Conservation (phyloP, 23 red algal genomes). For the Agarophyton chilense region DNA sequence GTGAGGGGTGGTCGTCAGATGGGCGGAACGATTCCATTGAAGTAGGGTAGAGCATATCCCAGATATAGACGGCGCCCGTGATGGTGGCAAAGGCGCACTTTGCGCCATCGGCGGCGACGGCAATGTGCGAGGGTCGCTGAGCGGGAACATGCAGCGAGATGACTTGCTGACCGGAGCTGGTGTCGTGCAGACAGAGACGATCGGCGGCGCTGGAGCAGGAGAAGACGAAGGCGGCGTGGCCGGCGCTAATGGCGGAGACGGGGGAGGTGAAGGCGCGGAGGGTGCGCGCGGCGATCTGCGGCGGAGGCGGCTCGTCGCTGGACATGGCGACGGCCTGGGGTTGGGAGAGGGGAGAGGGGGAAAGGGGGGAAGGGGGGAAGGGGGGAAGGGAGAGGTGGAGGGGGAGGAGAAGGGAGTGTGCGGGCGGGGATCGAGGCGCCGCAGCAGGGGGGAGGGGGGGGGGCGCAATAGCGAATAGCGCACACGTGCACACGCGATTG, state of each 20-base stretch:
- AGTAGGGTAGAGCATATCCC: conserved; percentile 67
- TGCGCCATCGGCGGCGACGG: conserved; percentile 52
- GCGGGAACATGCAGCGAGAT: conserved; percentile 33
- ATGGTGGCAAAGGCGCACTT: conserved; percentile 48
- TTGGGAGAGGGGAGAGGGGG: not conserved
- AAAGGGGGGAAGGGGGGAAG: too few species aligned
- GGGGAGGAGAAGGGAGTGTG: too few species aligned
- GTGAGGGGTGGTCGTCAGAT: conserved; percentile 12
- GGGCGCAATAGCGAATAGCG: too few species aligned
- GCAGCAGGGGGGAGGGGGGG: not conserved
- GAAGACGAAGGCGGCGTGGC: conserved; percentile 62
- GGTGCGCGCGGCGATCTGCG: conserved; percentile 11
- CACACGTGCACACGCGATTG: too few species aligned
- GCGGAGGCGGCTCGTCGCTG: conserved; percentile 6
- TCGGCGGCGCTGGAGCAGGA: conserved; percentile 48
- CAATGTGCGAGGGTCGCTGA: conserved; percentile 30
- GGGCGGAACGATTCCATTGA: conserved; percentile 70
- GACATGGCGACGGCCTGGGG: conserved; percentile 1
- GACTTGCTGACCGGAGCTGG: conserved; percentile 34
- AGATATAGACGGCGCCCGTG: conserved; percentile 60
- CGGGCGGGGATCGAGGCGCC: not conserved
- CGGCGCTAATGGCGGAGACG: conserved; percentile 19
- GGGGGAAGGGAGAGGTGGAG: too few species aligned
- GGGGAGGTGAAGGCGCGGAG: not conserved
- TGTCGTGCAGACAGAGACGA: conserved; percentile 42